phyloP scores from a whole-genome alignment of 768 basidiomycete genomes.

The Boletus pseudopeckii region DNA sequence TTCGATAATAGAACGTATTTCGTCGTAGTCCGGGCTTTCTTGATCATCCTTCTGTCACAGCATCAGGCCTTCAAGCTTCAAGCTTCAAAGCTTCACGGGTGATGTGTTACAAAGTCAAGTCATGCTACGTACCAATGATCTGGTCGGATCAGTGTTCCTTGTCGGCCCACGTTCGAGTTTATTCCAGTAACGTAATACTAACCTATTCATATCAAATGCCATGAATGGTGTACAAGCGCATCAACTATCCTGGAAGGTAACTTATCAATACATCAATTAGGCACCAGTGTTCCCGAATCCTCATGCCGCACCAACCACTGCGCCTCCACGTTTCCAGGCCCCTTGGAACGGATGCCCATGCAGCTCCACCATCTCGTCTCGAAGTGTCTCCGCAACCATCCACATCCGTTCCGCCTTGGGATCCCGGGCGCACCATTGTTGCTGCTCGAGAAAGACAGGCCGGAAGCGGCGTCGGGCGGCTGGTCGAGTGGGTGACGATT shows the following conservation, averaged over 20 bases:
- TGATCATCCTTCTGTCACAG: no score
- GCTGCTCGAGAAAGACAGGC: constrained; percentile 47
- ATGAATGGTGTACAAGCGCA: background rate
- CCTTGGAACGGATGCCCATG: constrained; percentile 16
- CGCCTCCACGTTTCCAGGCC: no score
- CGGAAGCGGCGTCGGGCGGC: constrained; percentile 40
- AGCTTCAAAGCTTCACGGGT: no score
- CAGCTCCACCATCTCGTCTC: constrained; percentile 12
- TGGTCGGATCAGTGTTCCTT: no score
- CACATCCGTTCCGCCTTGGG: constrained; percentile 33
- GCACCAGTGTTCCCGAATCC: background rate
- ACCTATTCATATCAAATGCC: background rate
- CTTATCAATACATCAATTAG: background rate
- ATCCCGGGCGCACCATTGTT: constrained; percentile 46
- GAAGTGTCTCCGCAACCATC: constrained; percentile 14
- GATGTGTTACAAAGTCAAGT: no score
- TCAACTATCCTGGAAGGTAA: background rate
- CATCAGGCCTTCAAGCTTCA: no score
- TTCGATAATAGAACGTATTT: no score
- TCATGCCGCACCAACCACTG: background rate
- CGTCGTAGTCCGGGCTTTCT: no score
- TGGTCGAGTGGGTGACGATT: constrained; percentile 8
- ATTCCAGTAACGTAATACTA: background rate
- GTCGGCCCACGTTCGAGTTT: background rate
- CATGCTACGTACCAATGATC: no score